phyloP scores from a whole-genome alignment of 2,329 filamentous ascomycete species.

The Colletotrichum sp. region DNA sequence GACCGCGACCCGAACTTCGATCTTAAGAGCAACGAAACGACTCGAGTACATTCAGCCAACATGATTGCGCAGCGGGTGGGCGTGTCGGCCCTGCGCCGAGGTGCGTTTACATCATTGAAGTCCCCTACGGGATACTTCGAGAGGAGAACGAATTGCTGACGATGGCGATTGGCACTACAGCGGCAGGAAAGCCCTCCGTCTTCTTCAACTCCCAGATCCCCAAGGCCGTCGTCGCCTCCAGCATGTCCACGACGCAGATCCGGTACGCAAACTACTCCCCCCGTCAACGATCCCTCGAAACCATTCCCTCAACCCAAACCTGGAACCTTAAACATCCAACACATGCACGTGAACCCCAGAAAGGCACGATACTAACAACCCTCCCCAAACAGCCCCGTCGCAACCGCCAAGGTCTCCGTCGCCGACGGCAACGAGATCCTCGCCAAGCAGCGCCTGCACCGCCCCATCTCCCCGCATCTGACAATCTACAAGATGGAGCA shows the following conservation, averaged over 20 bases:
- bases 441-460: slow-evolving; percentile 77
- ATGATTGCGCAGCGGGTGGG: slow-evolving; percentile 66
- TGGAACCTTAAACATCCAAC: not conserved
- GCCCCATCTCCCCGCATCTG: slow-evolving; percentile 86
- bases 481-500: slow-evolving; percentile 85
- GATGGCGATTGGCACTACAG: slow-evolving; percentile 31
- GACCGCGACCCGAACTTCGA: not conserved
- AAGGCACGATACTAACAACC: too few relatives aligned
- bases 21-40: not conserved
- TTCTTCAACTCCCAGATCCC: slow-evolving; percentile 55
- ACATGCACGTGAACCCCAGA: not conserved
- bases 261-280: slow-evolving; percentile 43
- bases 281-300: not conserved
- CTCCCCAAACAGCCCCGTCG: slow-evolving; percentile 49
- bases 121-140: not conserved
- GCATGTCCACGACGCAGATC: slow-evolving; percentile 46
- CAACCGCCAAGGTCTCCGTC: slow-evolving; percentile 62
- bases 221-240: slow-evolving; percentile 48
- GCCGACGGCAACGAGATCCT: slow-evolving; percentile 69
- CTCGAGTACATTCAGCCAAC: slow-evolving; percentile 25
- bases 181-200: slow-evolving; percentile 45
- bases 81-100: slow-evolving; percentile 63
- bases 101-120: slow-evolving; percentile 39
- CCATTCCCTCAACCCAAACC: not conserved
- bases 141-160: not conserved